phyloP scores from a whole-genome alignment of 140 eudicot species.

The Flaveria floridana region DNA sequence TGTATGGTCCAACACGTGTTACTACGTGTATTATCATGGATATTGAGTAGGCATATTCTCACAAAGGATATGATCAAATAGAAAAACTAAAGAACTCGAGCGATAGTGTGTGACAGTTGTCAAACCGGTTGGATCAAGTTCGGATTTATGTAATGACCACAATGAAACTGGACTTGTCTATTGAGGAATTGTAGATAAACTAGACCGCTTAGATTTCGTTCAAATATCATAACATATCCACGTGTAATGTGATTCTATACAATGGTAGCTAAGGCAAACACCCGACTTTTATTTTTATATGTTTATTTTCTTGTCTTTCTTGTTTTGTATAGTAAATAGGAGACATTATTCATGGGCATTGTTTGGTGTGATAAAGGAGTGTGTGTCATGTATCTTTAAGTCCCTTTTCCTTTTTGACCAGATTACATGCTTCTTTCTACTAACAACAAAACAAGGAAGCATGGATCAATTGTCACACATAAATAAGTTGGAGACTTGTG shows the following conservation, averaged over 20 bases:
- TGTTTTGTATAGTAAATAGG: constrained; percentile 24
- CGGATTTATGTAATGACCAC: background rate
- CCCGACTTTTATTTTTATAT: background rate
- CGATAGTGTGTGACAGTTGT: background rate
- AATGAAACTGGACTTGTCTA: background rate
- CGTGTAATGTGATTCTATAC: background rate
- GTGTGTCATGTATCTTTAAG: constrained; percentile 20
- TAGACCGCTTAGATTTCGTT: background rate
- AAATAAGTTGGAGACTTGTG: constrained; percentile 20
- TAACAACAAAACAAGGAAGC: constrained; percentile 33
- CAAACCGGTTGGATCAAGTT: background rate
- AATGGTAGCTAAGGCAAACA: too few species aligned
- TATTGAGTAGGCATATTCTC: background rate
- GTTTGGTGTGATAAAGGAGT: constrained; percentile 14
- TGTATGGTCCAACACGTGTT: background rate
- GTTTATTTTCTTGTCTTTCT: constrained; percentile 8
- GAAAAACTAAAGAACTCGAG: background rate
- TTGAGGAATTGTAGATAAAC: background rate
- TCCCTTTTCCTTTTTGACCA: constrained; percentile 41
- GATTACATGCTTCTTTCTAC: constrained; percentile 33
- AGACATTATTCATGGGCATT: constrained; percentile 40
- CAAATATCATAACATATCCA: background rate
- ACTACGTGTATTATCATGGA: too few species aligned
- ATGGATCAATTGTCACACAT: constrained; percentile 37
- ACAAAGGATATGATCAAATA: background rate